Evolutionary conservation across 768 basidiomycete genomes (phyloP).

Genomic region (Lyophyllum semitale): DNA sequence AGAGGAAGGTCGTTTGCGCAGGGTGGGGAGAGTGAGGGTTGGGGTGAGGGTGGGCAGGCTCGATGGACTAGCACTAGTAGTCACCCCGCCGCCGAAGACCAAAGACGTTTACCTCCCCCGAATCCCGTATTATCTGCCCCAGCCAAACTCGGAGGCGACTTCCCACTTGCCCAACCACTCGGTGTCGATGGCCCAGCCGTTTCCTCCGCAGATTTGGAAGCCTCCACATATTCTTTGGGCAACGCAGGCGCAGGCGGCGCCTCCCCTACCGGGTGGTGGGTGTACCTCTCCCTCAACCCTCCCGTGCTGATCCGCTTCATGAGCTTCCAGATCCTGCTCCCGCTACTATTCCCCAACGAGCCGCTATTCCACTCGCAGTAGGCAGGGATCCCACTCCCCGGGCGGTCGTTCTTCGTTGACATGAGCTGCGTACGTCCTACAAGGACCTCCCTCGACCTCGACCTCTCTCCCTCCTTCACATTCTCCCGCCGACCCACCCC

Average conservation of each 20-base stretch:
- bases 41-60: conserved; percentile 2
- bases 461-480: not conserved
- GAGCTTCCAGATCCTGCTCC: conserved; percentile 62
- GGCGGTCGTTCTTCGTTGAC: not conserved
- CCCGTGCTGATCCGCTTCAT: conserved; percentile 72
- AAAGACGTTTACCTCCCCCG: conserved; percentile 13
- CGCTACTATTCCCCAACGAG: conserved; percentile 20
- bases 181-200: not conserved
- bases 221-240: conserved; percentile 41
- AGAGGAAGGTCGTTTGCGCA: not conserved
- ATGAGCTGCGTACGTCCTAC: not conserved
- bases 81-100: too few species aligned
- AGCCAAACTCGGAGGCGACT: conserved; percentile 14
- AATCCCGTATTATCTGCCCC: conserved; percentile 9
- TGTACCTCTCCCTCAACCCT: conserved; percentile 59
- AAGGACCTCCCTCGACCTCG: too few species aligned
- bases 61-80: conserved; percentile 10
- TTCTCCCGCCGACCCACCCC: not conserved
- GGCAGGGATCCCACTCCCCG: conserved; percentile 7
- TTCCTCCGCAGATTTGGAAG: not conserved
- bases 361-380: conserved; percentile 12
- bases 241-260: conserved; percentile 65
- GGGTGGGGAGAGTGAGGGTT: not conserved
- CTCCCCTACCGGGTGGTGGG: conserved; percentile 7
- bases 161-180: not conserved